Percentiles rank a stretch among this genome's conserved stretches.
These are phyloP conservation scores for Ogataea trehaloabstinens DNA, from an alignment of 805 yeast genomes.

Conservation along the genomic window DNA sequence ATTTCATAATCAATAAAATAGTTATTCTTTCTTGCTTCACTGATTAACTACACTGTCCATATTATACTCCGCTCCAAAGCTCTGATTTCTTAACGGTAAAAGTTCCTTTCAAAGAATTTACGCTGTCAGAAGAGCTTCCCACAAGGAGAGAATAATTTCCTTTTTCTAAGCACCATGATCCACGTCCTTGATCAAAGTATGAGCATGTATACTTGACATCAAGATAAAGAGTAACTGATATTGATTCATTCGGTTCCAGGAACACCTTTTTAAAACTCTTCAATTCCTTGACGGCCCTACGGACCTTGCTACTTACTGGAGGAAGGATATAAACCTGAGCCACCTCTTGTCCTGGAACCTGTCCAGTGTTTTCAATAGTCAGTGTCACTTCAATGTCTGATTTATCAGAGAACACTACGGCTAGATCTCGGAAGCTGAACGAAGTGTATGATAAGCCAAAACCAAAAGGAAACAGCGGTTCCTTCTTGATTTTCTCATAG, in stretches of 20 bases:
- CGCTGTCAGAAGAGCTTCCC: too few relatives aligned
- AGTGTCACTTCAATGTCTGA: slow-evolving; percentile 29
- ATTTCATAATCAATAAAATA: too few relatives aligned
- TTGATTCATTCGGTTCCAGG: slow-evolving; percentile 42
- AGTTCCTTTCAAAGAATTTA: too few relatives aligned
- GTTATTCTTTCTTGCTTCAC: too few relatives aligned
- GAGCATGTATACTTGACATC: slow-evolving; percentile 50
- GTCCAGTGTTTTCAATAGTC: slow-evolving; percentile 48
- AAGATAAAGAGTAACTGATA: slow-evolving; percentile 35
- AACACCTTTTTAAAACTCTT: slow-evolving; percentile 52
- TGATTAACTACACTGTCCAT: too few relatives aligned
- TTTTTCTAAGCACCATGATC: slow-evolving; percentile 49
- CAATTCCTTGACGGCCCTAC: slow-evolving; percentile 56
- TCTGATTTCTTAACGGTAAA: too few relatives aligned
- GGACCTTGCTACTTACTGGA: slow-evolving; percentile 31
- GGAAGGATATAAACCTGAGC: slow-evolving; percentile 51
- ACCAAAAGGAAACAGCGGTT: slow-evolving; percentile 59
- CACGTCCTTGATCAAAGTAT: slow-evolving; percentile 46
- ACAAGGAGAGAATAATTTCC: slow-evolving; percentile 49
- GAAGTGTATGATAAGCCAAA: slow-evolving; percentile 58
- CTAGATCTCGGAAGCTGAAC: slow-evolving; percentile 41
- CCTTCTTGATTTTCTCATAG: slow-evolving; percentile 49
- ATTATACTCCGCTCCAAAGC: too few relatives aligned
- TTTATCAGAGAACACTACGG: slow-evolving; percentile 27
- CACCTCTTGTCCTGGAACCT: slow-evolving; percentile 47